Conservation (phyloP, 192 early-diverging fungal species). For the Coemansia sp. region DNA sequence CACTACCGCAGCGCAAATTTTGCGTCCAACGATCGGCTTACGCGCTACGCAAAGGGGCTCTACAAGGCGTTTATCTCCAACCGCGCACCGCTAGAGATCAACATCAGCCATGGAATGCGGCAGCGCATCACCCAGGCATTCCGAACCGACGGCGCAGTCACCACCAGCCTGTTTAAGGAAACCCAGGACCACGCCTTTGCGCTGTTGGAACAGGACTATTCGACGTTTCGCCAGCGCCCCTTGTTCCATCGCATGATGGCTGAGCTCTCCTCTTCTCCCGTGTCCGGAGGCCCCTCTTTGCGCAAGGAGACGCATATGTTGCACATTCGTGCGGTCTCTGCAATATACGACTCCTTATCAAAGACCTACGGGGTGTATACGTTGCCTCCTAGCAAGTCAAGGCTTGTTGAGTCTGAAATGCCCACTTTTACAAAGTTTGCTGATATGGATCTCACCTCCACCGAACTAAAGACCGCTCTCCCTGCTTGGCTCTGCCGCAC, state of each 20-base stretch:
- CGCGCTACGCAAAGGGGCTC: slow-evolving; percentile 49
- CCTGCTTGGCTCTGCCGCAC: slow-evolving; percentile 54
- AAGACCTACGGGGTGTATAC: slow-evolving; percentile 25
- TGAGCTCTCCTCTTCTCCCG: slow-evolving; percentile 25
- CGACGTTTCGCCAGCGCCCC: slow-evolving; percentile 47
- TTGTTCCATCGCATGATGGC: slow-evolving; percentile 45
- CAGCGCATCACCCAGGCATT: slow-evolving; percentile 24
- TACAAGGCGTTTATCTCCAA: slow-evolving; percentile 52
- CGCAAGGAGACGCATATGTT: slow-evolving; percentile 23
- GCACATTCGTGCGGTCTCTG: slow-evolving; percentile 32
- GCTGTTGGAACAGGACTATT: slow-evolving; percentile 46
- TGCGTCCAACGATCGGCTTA: slow-evolving; percentile 21
- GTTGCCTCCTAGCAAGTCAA: slow-evolving; percentile 28
- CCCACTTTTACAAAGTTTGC: slow-evolving; percentile 48
- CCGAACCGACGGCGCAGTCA: slow-evolving; percentile 17
- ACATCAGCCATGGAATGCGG: slow-evolving; percentile 50
- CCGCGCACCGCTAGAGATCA: slow-evolving; percentile 47
- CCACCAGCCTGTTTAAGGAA: slow-evolving; percentile 32
- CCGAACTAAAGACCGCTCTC: slow-evolving; percentile 28
- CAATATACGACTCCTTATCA: slow-evolving; percentile 36
- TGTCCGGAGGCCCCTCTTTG: not conserved
- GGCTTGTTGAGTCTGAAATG: slow-evolving; percentile 34
- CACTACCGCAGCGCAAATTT: slow-evolving; percentile 43
- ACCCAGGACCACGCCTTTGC: slow-evolving; percentile 36
- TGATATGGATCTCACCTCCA: slow-evolving; percentile 49